Evolutionary conservation across 345 rosid genomes (phyloP).

Genomic region (Arabis alpina): DNA sequence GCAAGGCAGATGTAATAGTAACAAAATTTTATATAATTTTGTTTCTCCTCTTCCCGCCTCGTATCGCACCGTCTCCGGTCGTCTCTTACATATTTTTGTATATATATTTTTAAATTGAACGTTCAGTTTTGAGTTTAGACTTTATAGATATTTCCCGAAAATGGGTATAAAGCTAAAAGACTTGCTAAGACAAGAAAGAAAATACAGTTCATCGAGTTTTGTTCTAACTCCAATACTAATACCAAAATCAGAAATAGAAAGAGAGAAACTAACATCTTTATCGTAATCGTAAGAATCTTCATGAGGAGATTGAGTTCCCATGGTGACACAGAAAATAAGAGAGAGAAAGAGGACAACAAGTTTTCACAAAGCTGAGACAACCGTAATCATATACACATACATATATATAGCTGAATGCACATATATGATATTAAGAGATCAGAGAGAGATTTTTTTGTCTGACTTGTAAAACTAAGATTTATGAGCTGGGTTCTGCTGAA

Average conservation of each 20-base stretch:
- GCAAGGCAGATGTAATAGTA: too few species aligned
- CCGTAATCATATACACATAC: slow-evolving; percentile 8
- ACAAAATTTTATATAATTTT: too few species aligned
- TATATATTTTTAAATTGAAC: too few species aligned
- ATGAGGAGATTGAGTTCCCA: slow-evolving; percentile 25
- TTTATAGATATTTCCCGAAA: not conserved
- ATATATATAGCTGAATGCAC: slow-evolving; percentile 8
- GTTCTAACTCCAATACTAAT: not conserved
- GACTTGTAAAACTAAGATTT: slow-evolving; percentile 1
- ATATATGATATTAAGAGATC: too few species aligned
- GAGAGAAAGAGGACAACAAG: not conserved
- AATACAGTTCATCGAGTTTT: not conserved
- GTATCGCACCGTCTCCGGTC: too few species aligned
- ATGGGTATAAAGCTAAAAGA: not conserved
- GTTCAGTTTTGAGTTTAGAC: too few species aligned
- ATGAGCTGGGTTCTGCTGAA: not conserved
- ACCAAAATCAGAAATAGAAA: not conserved
- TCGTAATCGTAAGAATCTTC: slow-evolving; percentile 7
- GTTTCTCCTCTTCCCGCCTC: too few species aligned
- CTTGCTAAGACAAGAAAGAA: not conserved
- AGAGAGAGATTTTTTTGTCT: not conserved
- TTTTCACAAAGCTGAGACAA: slow-evolving; percentile 15
- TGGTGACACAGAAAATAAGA: slow-evolving; percentile 12
- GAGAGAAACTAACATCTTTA: slow-evolving; percentile 27
- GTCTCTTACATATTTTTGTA: too few species aligned